These are phyloP conservation scores for Aurinia saxatilis DNA, from an alignment of 345 rosid genomes.

Conservation along the genomic window DNA sequence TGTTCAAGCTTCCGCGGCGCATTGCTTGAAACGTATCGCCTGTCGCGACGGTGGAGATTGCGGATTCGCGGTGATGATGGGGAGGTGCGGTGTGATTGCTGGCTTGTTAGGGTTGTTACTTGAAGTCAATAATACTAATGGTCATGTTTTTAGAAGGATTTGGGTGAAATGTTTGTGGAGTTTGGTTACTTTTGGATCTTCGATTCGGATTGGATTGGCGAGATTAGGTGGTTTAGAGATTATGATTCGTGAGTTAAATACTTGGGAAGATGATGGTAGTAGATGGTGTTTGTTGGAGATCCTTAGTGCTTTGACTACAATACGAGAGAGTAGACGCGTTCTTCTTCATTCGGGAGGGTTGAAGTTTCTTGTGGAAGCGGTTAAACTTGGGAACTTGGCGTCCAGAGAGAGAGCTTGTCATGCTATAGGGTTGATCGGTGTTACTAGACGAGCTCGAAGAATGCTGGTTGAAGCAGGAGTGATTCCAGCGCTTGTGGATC, in stretches of 20 bases:
- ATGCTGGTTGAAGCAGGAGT: constrained; percentile 47
- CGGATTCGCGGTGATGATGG: constrained; percentile 33
- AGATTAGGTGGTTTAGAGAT: constrained; percentile 44
- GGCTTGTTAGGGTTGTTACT: constrained; percentile 38
- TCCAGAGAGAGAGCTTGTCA: constrained; percentile 67
- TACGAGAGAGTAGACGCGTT: constrained; percentile 43
- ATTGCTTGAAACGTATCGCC: constrained; percentile 43
- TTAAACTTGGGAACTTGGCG: constrained; percentile 39
- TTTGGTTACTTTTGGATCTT: constrained; percentile 39
- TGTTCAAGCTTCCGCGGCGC: constrained; percentile 32
- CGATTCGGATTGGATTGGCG: constrained; percentile 29
- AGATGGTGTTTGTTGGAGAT: constrained; percentile 49
- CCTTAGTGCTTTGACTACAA: constrained; percentile 46
- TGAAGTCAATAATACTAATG: constrained; percentile 5
- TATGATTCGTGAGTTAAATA: constrained; percentile 33
- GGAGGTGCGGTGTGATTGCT: constrained; percentile 35
- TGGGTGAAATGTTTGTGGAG: constrained; percentile 41
- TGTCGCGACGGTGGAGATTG: constrained; percentile 28
- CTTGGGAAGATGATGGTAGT: constrained; percentile 22
- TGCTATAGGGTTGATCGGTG: constrained; percentile 48
- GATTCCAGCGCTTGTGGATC: constrained; percentile 43
- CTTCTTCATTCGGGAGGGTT: constrained; percentile 38
- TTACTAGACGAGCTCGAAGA: constrained; percentile 33
- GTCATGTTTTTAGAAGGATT: constrained; percentile 8
- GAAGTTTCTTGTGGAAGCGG: constrained; percentile 48